Evolutionary conservation across 164 flowering plant species (phyloP).

Genomic region (Liriodendron chinense): DNA sequence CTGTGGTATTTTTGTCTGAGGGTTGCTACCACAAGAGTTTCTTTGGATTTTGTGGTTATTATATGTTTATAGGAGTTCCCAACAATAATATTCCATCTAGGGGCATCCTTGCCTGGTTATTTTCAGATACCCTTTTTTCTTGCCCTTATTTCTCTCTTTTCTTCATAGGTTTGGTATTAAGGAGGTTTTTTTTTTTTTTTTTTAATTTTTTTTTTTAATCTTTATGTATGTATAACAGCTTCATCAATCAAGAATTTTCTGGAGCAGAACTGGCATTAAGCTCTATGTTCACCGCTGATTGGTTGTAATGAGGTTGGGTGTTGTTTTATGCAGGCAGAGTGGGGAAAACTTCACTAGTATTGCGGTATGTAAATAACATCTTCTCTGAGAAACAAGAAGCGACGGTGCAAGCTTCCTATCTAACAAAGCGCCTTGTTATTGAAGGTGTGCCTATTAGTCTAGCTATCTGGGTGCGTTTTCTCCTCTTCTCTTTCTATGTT

Average conservation of each 20-base stretch:
- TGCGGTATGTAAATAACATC: constrained; percentile 27
- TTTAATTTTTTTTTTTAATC: too few relatives aligned
- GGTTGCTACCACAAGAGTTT: too few relatives aligned
- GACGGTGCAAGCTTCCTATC: constrained; percentile 31
- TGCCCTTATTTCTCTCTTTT: not conserved
- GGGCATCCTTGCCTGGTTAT: not conserved
- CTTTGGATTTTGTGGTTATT: too few relatives aligned
- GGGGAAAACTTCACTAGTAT: constrained; percentile 33
- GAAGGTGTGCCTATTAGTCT: constrained; percentile 34
- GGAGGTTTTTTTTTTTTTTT: too few relatives aligned
- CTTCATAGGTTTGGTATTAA: not conserved
- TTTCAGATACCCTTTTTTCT: not conserved
- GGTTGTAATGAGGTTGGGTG: not conserved
- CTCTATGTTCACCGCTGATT: too few relatives aligned
- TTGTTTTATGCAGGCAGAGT: constrained; percentile 28
- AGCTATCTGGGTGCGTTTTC: constrained; percentile 30
- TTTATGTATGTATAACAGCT: too few relatives aligned
- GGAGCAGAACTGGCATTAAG: too few relatives aligned
- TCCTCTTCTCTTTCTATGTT: constrained; percentile 1
- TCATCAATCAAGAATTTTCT: too few relatives aligned
- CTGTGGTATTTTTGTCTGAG: too few relatives aligned
- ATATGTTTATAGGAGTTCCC: too few relatives aligned
- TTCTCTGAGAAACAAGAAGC: constrained; percentile 35
- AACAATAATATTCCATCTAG: not conserved
- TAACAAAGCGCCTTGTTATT: constrained; percentile 27